Evolutionary conservation across 2,329 filamentous ascomycete genomes (phyloP), one percentile per base, ranked within the genome.

Genomic region (Epichloe brachyelytri): DNA sequence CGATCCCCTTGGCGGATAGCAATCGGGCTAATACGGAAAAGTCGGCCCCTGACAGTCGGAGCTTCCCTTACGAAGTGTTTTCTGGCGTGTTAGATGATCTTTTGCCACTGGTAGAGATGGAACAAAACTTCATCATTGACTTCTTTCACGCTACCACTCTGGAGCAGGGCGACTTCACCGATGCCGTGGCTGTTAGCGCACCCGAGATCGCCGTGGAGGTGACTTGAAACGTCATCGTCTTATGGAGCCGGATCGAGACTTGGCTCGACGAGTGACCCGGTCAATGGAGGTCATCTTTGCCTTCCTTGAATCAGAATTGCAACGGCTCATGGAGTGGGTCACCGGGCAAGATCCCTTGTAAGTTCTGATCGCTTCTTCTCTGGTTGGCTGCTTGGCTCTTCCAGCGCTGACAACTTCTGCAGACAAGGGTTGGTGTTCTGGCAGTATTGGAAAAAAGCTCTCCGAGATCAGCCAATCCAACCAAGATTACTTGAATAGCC

Each of bases 51-150:
- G 81, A 84, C 57, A 82, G 80, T 50, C 80, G 82, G 59, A 77
- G 85, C 52, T 76, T 86, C 57, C 81, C 87, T 0, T 91, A 83
- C 58, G 89, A 95, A 66, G 81, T 88, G 3, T 95, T 97, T 66
- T 76, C 80, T 0, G 83, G 82, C 38, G 81, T 88, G 12, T 70
- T 96, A 54, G 85, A 93, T 52, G 88, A 96, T 60, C 79, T 93
- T 56, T 71, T 90, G 43, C 87, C 85, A 5, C 76, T 95, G 51
- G 82, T 96, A 53, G 83, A 88, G 58, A 90, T 91, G 65, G 93
- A 98, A 68, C 91, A 98, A 65, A 97, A 96, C 63, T 98, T 97
- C 63, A 75, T 96, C 46, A 83, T 95, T n/a, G 88, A 95, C 59
- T 93, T 96, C 66, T 97, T 97, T 76, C 91, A 97, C 60, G 81